A percentile compares a stretch with the other conserved stretches of the same genome.
Evolutionary conservation across 371 early-diverging fungal genomes (phyloP).

Genomic region (Rhizopus arrhizus): DNA sequence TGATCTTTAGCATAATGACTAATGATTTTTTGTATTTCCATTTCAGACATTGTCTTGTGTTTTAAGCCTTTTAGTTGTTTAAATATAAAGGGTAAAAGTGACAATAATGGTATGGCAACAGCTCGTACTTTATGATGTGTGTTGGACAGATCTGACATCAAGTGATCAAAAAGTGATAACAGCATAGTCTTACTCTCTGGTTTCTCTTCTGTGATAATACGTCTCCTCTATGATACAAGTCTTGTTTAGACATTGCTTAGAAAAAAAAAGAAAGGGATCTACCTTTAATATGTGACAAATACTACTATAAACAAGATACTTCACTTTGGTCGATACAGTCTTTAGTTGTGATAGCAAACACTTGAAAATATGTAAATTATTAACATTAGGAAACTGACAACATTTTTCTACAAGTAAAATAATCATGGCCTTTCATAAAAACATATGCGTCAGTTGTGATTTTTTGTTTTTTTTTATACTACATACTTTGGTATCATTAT

Average conservation of each 20-base stretch:
- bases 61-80: slow-evolving; percentile 7
- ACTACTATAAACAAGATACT: slow-evolving; percentile 48
- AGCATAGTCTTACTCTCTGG: slow-evolving; percentile 28
- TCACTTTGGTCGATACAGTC: slow-evolving; percentile 51
- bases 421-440: slow-evolving; percentile 25
- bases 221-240: slow-evolving; percentile 27
- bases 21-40: slow-evolving; percentile 51
- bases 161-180: slow-evolving; percentile 31
- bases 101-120: slow-evolving; percentile 47
- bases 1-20: slow-evolving; percentile 58
- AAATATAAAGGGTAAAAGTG: slow-evolving; percentile 41
- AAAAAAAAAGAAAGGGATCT: neutral
- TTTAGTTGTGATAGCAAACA: slow-evolving; percentile 29
- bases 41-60: slow-evolving; percentile 24
- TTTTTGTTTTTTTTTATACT: neutral
- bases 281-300: slow-evolving; percentile 50
- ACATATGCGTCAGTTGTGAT: neutral
- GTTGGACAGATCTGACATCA: slow-evolving; percentile 46
- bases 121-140: slow-evolving; percentile 58
- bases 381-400: slow-evolving; percentile 26
- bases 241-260: neutral
- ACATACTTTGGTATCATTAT: slow-evolving; percentile 29
- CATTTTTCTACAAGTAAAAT: slow-evolving; percentile 30
- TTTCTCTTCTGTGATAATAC: slow-evolving; percentile 16
- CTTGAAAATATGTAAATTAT: slow-evolving; percentile 15